phyloP scores from a whole-genome alignment of 1,284 basidiomycete genomes.

The Sutorius eximius region DNA sequence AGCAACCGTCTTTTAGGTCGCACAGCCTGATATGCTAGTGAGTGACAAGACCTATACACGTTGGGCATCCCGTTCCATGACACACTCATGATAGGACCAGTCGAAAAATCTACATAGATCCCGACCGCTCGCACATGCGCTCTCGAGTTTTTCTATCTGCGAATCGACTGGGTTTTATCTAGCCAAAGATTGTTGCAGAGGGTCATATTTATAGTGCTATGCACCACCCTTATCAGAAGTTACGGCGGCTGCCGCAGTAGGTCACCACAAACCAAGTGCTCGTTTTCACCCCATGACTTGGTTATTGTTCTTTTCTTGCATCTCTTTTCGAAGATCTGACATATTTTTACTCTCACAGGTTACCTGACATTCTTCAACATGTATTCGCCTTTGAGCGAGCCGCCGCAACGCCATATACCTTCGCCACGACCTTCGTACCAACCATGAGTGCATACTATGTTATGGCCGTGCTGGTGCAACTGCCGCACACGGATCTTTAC shows the following conservation, averaged over 20 bases:
- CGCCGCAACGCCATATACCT: slow-evolving; percentile 20
- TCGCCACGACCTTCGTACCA: slow-evolving; percentile 24
- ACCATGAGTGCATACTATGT: slow-evolving; percentile 16
- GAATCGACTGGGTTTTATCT: too few relatives aligned
- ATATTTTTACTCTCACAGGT: slow-evolving; percentile 8
- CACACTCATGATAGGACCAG: too few relatives aligned
- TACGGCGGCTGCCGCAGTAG: not conserved
- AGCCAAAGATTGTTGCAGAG: too few relatives aligned
- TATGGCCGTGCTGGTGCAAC: slow-evolving; percentile 35
- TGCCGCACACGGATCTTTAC: slow-evolving; percentile 19
- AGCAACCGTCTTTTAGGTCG: too few relatives aligned
- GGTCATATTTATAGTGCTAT: too few relatives aligned
- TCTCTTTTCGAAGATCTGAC: slow-evolving; percentile 5
- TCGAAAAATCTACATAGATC: too few relatives aligned
- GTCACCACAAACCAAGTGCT: not conserved
- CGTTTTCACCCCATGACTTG: slow-evolving; percentile 14
- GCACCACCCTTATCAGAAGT: too few relatives aligned
- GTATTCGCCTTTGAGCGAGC: slow-evolving; percentile 19
- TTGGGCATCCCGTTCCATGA: too few relatives aligned
- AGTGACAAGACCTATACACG: too few relatives aligned
- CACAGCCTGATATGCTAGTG: too few relatives aligned
- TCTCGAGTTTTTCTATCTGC: too few relatives aligned
- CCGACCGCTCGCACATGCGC: too few relatives aligned
- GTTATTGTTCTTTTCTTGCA: slow-evolving; percentile 7
- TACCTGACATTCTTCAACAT: slow-evolving; percentile 1